Evolutionary conservation across 495 filamentous ascomycete species (phyloP), one percentile per base, ranked within the genome.

Genomic region (Niebla homalea): DNA sequence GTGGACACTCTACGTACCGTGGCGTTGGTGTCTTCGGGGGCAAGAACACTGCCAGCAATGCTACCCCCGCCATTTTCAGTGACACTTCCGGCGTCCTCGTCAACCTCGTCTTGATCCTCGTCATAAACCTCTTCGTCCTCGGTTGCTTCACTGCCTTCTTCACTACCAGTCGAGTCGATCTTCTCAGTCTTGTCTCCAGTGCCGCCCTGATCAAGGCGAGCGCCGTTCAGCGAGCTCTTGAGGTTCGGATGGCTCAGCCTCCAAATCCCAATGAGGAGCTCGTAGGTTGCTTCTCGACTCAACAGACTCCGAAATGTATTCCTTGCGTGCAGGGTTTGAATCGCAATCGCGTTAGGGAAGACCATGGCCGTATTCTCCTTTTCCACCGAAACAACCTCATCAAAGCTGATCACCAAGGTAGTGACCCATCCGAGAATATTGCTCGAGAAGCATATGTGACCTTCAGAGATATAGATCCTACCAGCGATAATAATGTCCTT

Each of bases 381-480:
- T 62, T 99, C 92, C 2, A 99, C 82, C 0, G 89, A 85, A 26
- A 97, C 87, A 44, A 99, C 83, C 63, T 99, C 92, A 61, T 97
- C 93, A 63, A 97, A 99, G 61, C 86, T 92, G 65, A 99, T 94
- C 37, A 99, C 89, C 25, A 97, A 69, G 4, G 89, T 97, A 1
- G 93, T 99, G 1, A 93, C 80, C 92, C 92, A 99, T 35, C 92
- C 92, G 35, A 99, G 75, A 46, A 99, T 99, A 61, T 99, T 99
- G 65, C 92, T 97, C 52, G 89, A 93, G 67, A 99, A 99, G 69
- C 92, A 99, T 35, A 99, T 81, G 57, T 99, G 89, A 4, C 89
- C 88, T 66, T 99, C 92, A 0, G 90, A 96, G 25, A 99, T 83
- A 59, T 99, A 99, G 14, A 99, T 75, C 36, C 92, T 78, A 2